Percentiles rank a stretch among this genome's conserved stretches.
Evolutionary conservation across 441 rosid genomes (phyloP).

Genomic region (Biscutella laevigata): DNA sequence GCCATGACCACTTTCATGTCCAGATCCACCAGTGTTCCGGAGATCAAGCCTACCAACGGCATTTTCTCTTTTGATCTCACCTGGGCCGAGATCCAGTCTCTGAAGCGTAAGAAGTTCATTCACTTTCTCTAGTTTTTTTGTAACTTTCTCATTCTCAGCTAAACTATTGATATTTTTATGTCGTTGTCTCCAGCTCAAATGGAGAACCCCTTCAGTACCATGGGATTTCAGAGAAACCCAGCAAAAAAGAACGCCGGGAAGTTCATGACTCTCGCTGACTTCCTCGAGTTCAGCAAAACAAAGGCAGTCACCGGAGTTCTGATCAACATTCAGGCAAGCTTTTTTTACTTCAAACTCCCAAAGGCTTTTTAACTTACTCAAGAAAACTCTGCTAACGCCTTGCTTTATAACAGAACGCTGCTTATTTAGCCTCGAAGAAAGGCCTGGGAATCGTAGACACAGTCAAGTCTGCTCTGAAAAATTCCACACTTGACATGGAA

Average conservation of each 20-base stretch:
- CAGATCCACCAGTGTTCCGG: constrained; percentile 41
- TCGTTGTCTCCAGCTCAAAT: constrained; percentile 53
- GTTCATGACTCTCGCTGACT: constrained; percentile 41
- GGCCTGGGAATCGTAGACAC: constrained; percentile 54
- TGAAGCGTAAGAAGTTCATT: constrained; percentile 41
- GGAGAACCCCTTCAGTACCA: constrained; percentile 36
- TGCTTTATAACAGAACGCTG: constrained; percentile 50
- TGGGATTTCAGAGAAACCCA: constrained; percentile 45
- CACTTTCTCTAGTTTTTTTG: neutral
- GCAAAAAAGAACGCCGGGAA: constrained; percentile 54
- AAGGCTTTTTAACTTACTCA: neutral
- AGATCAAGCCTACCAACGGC: constrained; percentile 55
- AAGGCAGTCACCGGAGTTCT: constrained; percentile 64
- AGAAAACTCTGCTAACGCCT: neutral
- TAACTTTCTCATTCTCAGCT: neutral
- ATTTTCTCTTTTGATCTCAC: constrained; percentile 78
- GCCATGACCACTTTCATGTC: constrained; percentile 54
- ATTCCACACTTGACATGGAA: constrained; percentile 63
- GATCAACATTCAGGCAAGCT: constrained; percentile 56
- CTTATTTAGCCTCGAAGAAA: constrained; percentile 72
- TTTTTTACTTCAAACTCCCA: neutral
- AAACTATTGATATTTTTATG: neutral
- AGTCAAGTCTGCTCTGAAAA: constrained; percentile 40
- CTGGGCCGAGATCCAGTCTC: constrained; percentile 73
- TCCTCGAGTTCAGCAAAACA: constrained; percentile 58